Percentiles rank a stretch among this genome's conserved stretches.
phyloP scores from a whole-genome alignment of 2,329 filamentous ascomycete genomes.

The Sphaerulina vaccinii region DNA sequence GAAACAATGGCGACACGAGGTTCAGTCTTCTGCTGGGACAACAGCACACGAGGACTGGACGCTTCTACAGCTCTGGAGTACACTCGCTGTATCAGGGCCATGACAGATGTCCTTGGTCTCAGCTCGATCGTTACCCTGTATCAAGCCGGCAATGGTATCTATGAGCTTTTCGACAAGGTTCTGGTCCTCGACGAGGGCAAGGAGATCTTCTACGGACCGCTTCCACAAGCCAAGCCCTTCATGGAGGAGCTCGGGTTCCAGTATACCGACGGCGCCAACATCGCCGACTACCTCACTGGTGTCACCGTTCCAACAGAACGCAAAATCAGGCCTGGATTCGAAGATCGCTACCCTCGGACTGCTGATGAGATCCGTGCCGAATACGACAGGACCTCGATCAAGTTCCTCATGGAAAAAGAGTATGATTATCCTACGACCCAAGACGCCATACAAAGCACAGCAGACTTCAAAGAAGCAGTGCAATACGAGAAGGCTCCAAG shows the following conservation, averaged over 20 bases:
- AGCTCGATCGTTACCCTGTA: conserved; percentile 65
- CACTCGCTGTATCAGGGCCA: conserved; percentile 58
- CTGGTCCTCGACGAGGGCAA: conserved; percentile 66
- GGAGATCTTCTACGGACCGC: conserved; percentile 64
- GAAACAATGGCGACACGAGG: conserved; percentile 61
- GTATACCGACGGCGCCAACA: conserved; percentile 61
- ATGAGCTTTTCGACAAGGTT: conserved; percentile 69
- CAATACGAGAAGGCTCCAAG: conserved; percentile 55
- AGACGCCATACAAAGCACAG: conserved; percentile 50
- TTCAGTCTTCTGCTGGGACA: conserved; percentile 66
- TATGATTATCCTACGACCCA: conserved; percentile 57
- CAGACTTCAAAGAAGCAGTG: conserved; percentile 56
- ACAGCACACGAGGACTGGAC: conserved; percentile 64
- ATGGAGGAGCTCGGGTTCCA: conserved; percentile 66
- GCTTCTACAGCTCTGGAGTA: conserved; percentile 59
- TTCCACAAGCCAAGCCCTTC: conserved; percentile 59
- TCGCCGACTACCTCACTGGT: conserved; percentile 65
- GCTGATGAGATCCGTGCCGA: conserved; percentile 46
- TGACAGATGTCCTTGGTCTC: conserved; percentile 63
- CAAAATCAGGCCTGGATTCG: conserved; percentile 44
- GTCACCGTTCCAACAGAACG: conserved; percentile 58
- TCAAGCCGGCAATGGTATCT: conserved; percentile 69
- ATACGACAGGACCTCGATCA: conserved; percentile 56
- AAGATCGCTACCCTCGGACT: conserved; percentile 47
- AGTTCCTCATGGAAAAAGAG: conserved; percentile 53